Percentiles rank a stretch among this genome's conserved stretches.
Evolutionary conservation across 225 moss, liverwort and hornwort genomes (phyloP).

Genomic region (Bryoerythrophyllum caledonicum): DNA sequence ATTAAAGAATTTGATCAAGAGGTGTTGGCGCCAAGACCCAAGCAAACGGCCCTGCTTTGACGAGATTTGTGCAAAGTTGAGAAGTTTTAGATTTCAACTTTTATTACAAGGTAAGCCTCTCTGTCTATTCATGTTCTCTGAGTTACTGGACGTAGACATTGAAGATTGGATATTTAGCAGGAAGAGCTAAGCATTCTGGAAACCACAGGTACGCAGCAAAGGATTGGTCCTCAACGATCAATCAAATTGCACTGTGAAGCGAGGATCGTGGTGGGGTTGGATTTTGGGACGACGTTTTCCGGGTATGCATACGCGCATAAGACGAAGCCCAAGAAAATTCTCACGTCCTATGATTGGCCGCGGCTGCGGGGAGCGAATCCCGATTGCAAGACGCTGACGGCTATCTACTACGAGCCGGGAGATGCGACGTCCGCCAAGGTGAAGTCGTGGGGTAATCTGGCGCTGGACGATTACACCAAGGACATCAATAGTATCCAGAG

Average conservation of each 20-base stretch:
- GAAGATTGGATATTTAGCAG: no score
- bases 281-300: slow-evolving; percentile 63
- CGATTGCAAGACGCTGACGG: slow-evolving; percentile 39
- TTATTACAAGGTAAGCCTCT: background rate
- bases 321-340: slow-evolving; percentile 42
- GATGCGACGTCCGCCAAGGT: slow-evolving; percentile 15
- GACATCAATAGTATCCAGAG: no score
- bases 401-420: slow-evolving; percentile 37
- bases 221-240: background rate
- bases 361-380: slow-evolving; percentile 34
- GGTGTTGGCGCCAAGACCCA: background rate
- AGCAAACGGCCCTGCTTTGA: background rate
- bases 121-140: no score
- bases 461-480: slow-evolving; percentile 28
- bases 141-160: no score
- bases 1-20: background rate
- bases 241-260: slow-evolving; percentile 22
- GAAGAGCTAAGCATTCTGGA: background rate
- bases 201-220: background rate
- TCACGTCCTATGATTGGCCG: slow-evolving; percentile 41
- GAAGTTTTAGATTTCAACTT: background rate
- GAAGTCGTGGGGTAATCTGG: slow-evolving; percentile 62
- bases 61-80: background rate
- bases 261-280: slow-evolving; percentile 58
- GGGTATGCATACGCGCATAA: slow-evolving; percentile 59